phyloP scores from a whole-genome alignment of 2,329 filamentous ascomycete species.

The Xylariaceae sp. region DNA sequence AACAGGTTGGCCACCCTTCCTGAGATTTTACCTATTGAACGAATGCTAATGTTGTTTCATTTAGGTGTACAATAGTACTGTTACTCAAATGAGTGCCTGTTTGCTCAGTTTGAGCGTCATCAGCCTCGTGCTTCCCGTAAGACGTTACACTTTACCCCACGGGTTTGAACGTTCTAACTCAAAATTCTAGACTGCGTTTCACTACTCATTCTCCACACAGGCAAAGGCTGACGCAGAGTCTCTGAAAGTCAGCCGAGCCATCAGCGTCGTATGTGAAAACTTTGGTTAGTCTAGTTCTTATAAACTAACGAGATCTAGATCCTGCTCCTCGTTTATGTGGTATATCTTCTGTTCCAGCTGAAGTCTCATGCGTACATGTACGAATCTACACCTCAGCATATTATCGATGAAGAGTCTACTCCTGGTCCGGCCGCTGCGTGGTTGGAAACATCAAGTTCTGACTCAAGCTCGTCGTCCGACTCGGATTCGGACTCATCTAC shows the following conservation, averaged over 20 bases:
- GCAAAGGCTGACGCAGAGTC: conserved; percentile 64
- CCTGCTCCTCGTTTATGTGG: conserved; percentile 72
- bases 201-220: conserved; percentile 72
- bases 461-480: conserved; percentile 52
- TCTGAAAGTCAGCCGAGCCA: conserved; percentile 82
- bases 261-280: conserved; percentile 65
- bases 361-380: conserved; percentile 92
- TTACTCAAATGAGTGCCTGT: conserved; percentile 95
- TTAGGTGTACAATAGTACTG: conserved; percentile 87
- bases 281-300: conserved; percentile 1
- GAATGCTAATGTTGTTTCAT: conserved; percentile 11
- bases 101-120: conserved; percentile 86
- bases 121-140: conserved; percentile 76
- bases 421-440: conserved; percentile 81
- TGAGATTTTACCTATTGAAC: neutral
- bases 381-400: conserved; percentile 84
- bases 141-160: conserved; percentile 24
- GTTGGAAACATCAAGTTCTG: conserved; percentile 66
- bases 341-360: conserved; percentile 86
- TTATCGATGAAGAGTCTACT: conserved; percentile 86
- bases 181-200: conserved; percentile 75
- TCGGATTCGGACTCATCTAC: conserved; percentile 70
- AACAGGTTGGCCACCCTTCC: conserved; percentile 58
- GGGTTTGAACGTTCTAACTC: conserved; percentile 3
- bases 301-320: conserved; percentile 45